A percentile compares a stretch with the other conserved stretches of the same genome.
phyloP scores from a whole-genome alignment of 176 grass and related monocot species.

The Canna indica region DNA sequence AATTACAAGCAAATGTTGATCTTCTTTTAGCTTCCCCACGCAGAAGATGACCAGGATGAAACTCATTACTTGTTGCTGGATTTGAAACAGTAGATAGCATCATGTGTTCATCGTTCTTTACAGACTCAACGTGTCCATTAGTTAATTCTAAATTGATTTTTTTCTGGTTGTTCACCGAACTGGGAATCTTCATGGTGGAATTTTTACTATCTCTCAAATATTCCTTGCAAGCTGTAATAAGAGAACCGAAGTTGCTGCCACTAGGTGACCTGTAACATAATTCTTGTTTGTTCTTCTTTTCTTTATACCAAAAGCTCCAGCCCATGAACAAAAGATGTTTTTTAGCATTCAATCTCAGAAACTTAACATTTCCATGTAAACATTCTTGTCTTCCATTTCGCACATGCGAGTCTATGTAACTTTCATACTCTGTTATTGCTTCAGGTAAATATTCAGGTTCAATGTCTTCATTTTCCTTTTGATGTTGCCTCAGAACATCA shows the following conservation, averaged over 20 bases:
- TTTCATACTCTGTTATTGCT: slow-evolving; percentile 39
- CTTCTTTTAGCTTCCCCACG: slow-evolving; percentile 6
- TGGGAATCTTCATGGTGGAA: not conserved
- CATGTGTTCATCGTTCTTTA: not conserved
- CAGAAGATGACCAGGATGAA: not conserved
- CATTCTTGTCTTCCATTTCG: slow-evolving; percentile 7
- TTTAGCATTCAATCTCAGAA: slow-evolving; percentile 43
- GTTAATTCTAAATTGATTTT: not conserved
- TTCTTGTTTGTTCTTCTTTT: slow-evolving; percentile 22
- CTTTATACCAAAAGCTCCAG: slow-evolving; percentile 29
- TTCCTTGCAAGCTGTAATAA: slow-evolving; percentile 49
- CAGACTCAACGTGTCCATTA: not conserved
- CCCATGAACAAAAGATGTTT: slow-evolving; percentile 45
- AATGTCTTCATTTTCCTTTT: slow-evolving; percentile 6
- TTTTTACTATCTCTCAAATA: slow-evolving; percentile 21
- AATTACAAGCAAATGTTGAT: not conserved
- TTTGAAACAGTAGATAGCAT: not conserved
- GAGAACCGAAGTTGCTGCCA: slow-evolving; percentile 42
- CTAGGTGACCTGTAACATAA: slow-evolving; percentile 29
- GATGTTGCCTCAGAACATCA: slow-evolving; percentile 20
- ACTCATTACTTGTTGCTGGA: not conserved
- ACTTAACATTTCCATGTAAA: slow-evolving; percentile 13
- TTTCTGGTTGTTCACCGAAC: not conserved
- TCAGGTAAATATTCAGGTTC: slow-evolving; percentile 24
- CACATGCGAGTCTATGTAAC: slow-evolving; percentile 25